phyloP scores from a whole-genome alignment of 371 early-diverging fungal genomes.

The Rhizomucor miehei region DNA sequence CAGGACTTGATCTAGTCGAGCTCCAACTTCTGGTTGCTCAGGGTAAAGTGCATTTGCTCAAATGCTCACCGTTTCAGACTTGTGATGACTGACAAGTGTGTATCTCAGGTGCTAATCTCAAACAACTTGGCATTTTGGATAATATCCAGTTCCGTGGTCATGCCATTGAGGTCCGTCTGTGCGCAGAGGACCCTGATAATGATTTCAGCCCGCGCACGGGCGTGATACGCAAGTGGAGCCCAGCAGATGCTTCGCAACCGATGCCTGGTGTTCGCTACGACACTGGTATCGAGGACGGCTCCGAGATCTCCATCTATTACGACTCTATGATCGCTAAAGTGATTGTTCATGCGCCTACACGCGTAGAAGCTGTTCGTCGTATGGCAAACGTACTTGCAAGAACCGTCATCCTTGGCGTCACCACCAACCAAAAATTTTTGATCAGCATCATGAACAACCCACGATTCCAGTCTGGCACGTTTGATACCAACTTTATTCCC shows the following conservation, averaged over 20 bases:
- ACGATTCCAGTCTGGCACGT: conserved; percentile 56
- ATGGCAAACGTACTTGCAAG: conserved; percentile 73
- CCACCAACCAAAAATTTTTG: conserved; percentile 68
- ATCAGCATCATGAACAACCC: conserved; percentile 50
- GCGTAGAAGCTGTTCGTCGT: conserved; percentile 68
- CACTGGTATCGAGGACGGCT: conserved; percentile 80
- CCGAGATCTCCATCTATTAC: conserved; percentile 77
- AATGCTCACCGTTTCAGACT: background rate
- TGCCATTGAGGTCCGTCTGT: conserved; percentile 82
- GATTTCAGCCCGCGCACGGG: conserved; percentile 82
- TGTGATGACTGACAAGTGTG: background rate
- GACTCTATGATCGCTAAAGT: conserved; percentile 88
- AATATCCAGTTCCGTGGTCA: conserved; percentile 61
- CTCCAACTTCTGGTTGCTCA: conserved; percentile 73
- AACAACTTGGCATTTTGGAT: conserved; percentile 42
- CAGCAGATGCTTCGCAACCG: conserved; percentile 51
- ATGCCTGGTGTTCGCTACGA: conserved; percentile 73
- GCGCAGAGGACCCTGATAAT: conserved; percentile 84
- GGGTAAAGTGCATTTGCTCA: conserved; percentile 32
- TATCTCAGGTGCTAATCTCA: conserved; percentile 29
- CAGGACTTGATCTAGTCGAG: conserved; percentile 94
- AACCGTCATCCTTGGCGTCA: conserved; percentile 60
- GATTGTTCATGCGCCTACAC: conserved; percentile 79
- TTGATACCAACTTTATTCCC: conserved; percentile 61
- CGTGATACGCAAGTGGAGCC: conserved; percentile 78